phyloP scores from a whole-genome alignment of 73 alveolate genomes.

The Blepharisma japonicum region DNA sequence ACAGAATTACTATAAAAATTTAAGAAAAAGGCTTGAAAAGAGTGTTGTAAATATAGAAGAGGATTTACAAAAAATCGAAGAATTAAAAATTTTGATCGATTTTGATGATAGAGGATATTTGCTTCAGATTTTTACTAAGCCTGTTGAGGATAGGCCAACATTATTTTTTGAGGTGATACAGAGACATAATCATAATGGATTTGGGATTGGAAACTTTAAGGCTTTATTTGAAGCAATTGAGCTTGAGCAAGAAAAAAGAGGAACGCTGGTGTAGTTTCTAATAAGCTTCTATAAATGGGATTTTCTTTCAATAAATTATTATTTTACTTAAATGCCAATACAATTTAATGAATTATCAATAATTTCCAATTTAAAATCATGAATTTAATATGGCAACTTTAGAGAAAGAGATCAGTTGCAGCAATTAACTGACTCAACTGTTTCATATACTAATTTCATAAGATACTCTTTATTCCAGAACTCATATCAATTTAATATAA shows the following conservation, averaged over 20 bases:
- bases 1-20: constrained; percentile 68
- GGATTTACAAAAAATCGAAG: constrained; percentile 67
- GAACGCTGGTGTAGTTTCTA: constrained; percentile 46
- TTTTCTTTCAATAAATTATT: no score
- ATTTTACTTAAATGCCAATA: no score
- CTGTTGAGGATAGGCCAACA: constrained; percentile 88
- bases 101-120: constrained; percentile 81
- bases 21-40: constrained; percentile 64
- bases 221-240: constrained; percentile 71
- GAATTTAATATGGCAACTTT: no score
- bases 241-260: constrained; percentile 68
- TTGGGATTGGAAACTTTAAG: constrained; percentile 87
- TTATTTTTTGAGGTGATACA: constrained; percentile 78
- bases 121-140: constrained; percentile 78
- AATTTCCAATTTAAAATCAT: no score
- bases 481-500: no score
- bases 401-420: no score
- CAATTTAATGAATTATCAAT: no score
- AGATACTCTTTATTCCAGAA: no score
- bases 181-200: constrained; percentile 77
- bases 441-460: no score
- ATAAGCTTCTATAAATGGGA: neutral
- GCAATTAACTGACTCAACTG: no score
- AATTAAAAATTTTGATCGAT: constrained; percentile 65
- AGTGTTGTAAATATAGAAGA: constrained; percentile 59